Percentiles rank a stretch among this genome's conserved stretches.
phyloP scores from a whole-genome alignment of 495 filamentous ascomycete species.

The Hypoxylon rickii region DNA sequence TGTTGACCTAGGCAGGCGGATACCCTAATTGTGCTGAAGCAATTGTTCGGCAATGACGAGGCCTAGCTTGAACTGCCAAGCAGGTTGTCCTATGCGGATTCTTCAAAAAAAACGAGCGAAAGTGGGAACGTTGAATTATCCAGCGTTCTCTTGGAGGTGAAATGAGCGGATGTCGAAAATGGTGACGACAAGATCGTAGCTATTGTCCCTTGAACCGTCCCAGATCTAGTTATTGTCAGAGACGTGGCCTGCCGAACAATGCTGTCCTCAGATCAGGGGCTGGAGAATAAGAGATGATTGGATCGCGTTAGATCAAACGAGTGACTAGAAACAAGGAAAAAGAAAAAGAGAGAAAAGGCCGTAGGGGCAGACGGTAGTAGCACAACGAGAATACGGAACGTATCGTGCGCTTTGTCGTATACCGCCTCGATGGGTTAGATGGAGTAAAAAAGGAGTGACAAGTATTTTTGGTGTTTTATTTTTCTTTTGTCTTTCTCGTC shows the following conservation, averaged over 20 bases:
- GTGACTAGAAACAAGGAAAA: constrained; percentile 30
- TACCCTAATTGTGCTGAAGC: no score
- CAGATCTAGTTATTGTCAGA: constrained; percentile 30
- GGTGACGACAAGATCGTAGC: constrained; percentile 29
- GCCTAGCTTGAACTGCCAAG: constrained; percentile 22
- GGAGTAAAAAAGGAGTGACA: constrained; percentile 32
- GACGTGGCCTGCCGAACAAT: constrained; percentile 37
- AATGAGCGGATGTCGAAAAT: constrained; percentile 29
- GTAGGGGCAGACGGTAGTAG: constrained; percentile 10
- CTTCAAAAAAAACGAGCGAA: constrained; percentile 32
- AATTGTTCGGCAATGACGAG: constrained; percentile 6
- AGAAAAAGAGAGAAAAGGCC: constrained; percentile 15
- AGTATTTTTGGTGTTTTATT: constrained; percentile 31
- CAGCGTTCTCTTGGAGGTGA: constrained; percentile 14
- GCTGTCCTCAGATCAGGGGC: constrained; percentile 41
- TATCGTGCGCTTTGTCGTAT: no score
- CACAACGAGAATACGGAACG: constrained; percentile 24
- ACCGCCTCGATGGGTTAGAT: constrained; percentile 2
- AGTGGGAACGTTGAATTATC: constrained; percentile 20
- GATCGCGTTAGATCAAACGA: constrained; percentile 31
- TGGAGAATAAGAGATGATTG: constrained; percentile 27
- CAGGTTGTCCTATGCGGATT: constrained; percentile 14
- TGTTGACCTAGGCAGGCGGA: constrained; percentile 5
- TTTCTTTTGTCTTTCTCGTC: constrained; percentile 15
- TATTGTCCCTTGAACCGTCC: constrained; percentile 26